phyloP scores from a whole-genome alignment of 176 grass and related monocot genomes.

The Bolboschoenus planiculmis region DNA sequence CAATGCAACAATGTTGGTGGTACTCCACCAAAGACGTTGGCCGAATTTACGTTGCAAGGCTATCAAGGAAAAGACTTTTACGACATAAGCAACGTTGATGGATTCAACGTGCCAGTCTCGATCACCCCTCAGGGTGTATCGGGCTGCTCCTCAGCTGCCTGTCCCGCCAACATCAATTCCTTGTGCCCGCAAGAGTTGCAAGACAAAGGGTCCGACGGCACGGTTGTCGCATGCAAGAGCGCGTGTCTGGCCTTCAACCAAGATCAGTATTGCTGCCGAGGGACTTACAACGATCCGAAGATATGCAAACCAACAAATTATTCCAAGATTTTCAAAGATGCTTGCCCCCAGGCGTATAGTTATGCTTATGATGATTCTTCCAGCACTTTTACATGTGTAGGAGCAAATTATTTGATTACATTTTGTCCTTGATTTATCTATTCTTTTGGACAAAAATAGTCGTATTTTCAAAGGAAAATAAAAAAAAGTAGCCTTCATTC shows the following conservation, averaged over 20 bases:
- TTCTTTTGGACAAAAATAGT: too few relatives aligned
- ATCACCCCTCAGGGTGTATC: slow-evolving; percentile 8
- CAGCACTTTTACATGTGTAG: slow-evolving; percentile 50
- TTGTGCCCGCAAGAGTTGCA: slow-evolving; percentile 42
- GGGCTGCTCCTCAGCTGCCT: slow-evolving; percentile 5
- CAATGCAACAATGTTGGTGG: slow-evolving; percentile 37
- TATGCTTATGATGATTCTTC: slow-evolving; percentile 45
- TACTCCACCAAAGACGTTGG: slow-evolving; percentile 32
- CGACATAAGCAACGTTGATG: slow-evolving; percentile 56
- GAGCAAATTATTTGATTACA: not conserved
- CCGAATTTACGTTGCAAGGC: slow-evolving; percentile 48
- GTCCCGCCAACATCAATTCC: slow-evolving; percentile 33
- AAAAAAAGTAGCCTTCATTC: too few relatives aligned
- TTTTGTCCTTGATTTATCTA: not conserved
- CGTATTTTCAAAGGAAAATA: too few relatives aligned
- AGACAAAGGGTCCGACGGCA: not conserved
- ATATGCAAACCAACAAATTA: slow-evolving; percentile 35
- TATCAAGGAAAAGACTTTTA: slow-evolving; percentile 32
- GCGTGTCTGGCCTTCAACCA: slow-evolving; percentile 48
- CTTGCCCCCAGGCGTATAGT: slow-evolving; percentile 58
- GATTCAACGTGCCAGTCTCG: slow-evolving; percentile 51
- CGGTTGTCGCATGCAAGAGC: slow-evolving; percentile 49
- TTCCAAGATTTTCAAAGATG: slow-evolving; percentile 40
- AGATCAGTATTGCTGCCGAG: slow-evolving; percentile 51
- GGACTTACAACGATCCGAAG: slow-evolving; percentile 23